Conservation (phyloP, 208 protist species). For the Acanthamoeba royreba region DNA sequence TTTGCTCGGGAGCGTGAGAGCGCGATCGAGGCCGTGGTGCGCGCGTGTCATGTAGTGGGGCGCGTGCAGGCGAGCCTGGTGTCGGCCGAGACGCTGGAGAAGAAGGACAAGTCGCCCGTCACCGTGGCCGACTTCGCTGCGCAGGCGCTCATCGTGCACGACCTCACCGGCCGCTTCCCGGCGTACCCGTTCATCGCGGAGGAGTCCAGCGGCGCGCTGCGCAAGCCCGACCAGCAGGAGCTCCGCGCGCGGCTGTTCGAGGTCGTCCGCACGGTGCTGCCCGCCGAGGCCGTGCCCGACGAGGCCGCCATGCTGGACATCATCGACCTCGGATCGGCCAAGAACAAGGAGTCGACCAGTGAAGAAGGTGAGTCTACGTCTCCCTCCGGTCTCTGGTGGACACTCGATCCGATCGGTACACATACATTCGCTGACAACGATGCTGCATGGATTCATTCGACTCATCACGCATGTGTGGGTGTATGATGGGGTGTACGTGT, state of each 20-base stretch:
- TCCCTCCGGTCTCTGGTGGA: conserved; percentile 54
- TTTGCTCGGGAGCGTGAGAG: conserved; percentile 37
- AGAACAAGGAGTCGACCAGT: neutral
- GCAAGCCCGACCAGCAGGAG: neutral
- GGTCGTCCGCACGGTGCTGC: neutral
- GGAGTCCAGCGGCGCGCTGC: conserved; percentile 60
- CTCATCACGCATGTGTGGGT: neutral
- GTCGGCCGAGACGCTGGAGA: conserved; percentile 55
- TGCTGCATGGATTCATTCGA: neutral
- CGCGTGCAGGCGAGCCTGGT: conserved; percentile 49
- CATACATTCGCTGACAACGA: neutral
- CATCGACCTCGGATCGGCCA: conserved; percentile 3
- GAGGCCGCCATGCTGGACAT: neutral
- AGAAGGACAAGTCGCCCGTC: conserved; percentile 67
- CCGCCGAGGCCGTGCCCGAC: neutral
- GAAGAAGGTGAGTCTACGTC: neutral
- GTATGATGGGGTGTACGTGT: neutral
- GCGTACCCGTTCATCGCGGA: conserved; percentile 63
- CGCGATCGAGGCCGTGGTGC: conserved; percentile 55
- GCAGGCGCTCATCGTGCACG: conserved; percentile 53
- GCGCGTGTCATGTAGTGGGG: conserved; percentile 40
- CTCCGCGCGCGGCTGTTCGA: neutral
- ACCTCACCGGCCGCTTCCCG: neutral
- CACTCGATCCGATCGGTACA: conserved; percentile 57
- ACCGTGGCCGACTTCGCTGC: conserved; percentile 67